Evolutionary conservation across 176 grass and related monocot genomes (phyloP).

Genomic region (Lolium multiflorum): DNA sequence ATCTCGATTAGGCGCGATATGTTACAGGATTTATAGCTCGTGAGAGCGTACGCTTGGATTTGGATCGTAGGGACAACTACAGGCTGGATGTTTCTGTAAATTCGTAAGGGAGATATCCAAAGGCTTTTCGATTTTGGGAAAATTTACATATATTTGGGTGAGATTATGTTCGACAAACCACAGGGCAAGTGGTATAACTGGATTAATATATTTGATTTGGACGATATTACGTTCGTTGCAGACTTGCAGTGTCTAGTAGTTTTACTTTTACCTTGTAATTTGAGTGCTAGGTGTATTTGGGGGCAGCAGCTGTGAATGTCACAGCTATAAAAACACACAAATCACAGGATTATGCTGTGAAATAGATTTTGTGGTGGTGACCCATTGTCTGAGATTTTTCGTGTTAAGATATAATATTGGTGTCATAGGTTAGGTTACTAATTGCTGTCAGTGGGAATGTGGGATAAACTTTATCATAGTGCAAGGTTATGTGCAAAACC

Average conservation of each 20-base stretch:
- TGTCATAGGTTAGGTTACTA: not conserved
- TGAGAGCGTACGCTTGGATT: not conserved
- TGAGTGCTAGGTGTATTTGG: not conserved
- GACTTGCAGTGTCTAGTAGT: not conserved
- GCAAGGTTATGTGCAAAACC: not conserved
- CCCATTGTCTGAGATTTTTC: not conserved
- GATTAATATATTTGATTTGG: not conserved
- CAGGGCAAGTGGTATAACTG: not conserved
- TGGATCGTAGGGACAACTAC: not conserved
- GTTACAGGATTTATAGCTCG: not conserved
- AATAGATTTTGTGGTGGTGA: not conserved
- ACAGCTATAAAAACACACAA: not conserved
- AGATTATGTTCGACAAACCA: not conserved
- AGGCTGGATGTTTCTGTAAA: not conserved
- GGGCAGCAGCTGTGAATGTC: not conserved
- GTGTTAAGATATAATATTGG: not conserved
- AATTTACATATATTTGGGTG: slow-evolving; percentile 1
- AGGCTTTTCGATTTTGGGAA: not conserved
- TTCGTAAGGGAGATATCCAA: too few relatives aligned
- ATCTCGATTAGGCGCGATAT: not conserved
- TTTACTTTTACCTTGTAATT: not conserved
- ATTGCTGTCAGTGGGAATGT: not conserved
- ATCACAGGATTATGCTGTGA: not conserved
- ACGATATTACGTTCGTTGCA: not conserved
- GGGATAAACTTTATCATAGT: not conserved